Base-by-base conservation (phyloP, 768 basidiomycete genomes). In the Phaffia tasmanica region DNA sequence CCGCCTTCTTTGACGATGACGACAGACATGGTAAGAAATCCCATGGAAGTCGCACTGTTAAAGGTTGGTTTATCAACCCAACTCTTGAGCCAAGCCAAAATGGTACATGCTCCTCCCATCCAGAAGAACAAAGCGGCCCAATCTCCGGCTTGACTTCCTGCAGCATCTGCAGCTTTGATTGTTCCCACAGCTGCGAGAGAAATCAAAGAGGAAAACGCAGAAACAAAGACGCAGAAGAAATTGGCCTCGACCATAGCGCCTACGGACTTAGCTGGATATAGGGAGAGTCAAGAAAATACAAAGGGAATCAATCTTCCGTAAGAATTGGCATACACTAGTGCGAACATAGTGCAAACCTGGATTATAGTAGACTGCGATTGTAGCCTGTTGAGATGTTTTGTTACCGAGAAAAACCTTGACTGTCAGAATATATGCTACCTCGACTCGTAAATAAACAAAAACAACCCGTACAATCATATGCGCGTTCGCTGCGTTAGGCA, bases 191-290 rank as follows among this genome's bases (percentile, higher is more conserved):
- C 86, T 9, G 83, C 78, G 16, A 91, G 77, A 64, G 85, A 89
- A 42, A 92, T 82, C 66, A 86, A 77, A 0, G 86, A 81, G 3
- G 91, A 82, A 70, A 87, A 87, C 0, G 71, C 84, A 77, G 76
- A 74, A 56, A 77, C 72, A 46, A 76, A 61, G 46, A 87, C 71
- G 73, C 88, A 95, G 75, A 82, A 92, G 7, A 87, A 77, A 71
- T 90, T 85, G 14, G 93, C 89, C 74, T 97, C 89, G 51, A 94
- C 75, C 92, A 98, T 98, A 0, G 82, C 87, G 5, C 94, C 95
- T 5, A 87, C 79, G 0, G 90, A 92, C 73, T 94, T 92, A 30
- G 92, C 92, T 21, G 35, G 4, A 11, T 42, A 42, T 42, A 15
- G 15, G 53, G 4, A 94, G 94, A 71, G 93, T 90, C 75, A 84